Evolutionary conservation across 306 rosid species (phyloP), one percentile per base, ranked within the genome.

Genomic region (Malus fusca): DNA sequence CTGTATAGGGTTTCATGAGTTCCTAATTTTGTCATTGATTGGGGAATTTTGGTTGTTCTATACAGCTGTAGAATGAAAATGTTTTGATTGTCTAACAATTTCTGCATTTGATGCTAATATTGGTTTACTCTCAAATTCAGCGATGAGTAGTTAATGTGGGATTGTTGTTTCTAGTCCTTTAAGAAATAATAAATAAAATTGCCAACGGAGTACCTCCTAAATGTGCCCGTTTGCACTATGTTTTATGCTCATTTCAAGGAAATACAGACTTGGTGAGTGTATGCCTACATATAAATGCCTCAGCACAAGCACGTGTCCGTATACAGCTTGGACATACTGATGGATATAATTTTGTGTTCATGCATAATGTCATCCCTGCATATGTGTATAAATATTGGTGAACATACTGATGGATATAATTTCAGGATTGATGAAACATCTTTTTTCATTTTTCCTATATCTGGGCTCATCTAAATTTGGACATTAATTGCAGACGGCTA

Each of bases 401-500:
- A 19, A 28, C 60, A 4, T 69, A 30, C 18, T 5, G 28, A 70
- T 13, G 55, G 33, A 61, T 61, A 61, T 61, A 33, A 71, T 30
- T 35, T 55, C 25, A 33, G 23, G 14, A n/a, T 12, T 37, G 31
- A 12, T 25, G 14, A 6, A 28, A 7, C 12, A 14, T 61, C 51
- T 72, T 56, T n/a, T 72, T 71, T 72, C 23, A 33, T 51, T 35
- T 56, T 72, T 58, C 67, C 6, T 6, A 2, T 71, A n/a, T 21
- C 75, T 55, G 51, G 19, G 22, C 22, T n/a, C 4, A 48, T 55
- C 25, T 58, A 37, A 72, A 58, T 72, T 23, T 56, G 66, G 35
- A 58, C 17, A 37, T 59, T 80, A 14, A 74, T 78, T 88, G 87
- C 96, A 94, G 98, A 79, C 88, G 60, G 86, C 91, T 58, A 72